Evolutionary conservation across 163 green algal species (phyloP).

Genomic region (Scenedesmus sp.): DNA sequence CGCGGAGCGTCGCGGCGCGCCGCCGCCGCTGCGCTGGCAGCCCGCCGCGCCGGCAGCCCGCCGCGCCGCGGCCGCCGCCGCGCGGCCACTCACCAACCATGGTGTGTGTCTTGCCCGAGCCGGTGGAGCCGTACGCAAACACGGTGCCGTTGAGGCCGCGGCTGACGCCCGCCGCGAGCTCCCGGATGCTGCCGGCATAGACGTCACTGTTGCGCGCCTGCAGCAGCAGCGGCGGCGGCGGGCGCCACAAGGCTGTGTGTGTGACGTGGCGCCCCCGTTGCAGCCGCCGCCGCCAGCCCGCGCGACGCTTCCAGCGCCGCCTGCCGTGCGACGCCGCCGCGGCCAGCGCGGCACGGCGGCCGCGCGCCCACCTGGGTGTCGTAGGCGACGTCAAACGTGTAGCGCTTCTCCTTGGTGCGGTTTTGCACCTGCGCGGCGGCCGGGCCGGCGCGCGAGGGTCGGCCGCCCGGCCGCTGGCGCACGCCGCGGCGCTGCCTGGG

Average conservation of each 20-base stretch:
- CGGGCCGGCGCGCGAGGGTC: too few species aligned
- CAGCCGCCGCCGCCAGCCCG: background rate
- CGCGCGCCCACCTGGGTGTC: slow-evolving; percentile 35
- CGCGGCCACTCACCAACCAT: slow-evolving; percentile 74
- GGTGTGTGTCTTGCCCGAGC: slow-evolving; percentile 84
- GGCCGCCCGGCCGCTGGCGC: too few species aligned
- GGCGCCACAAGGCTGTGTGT: too few species aligned
- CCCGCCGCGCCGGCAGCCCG: background rate
- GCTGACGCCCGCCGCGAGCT: slow-evolving; percentile 72
- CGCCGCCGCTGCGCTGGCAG: background rate
- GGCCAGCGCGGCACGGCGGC: background rate
- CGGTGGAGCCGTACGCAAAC: slow-evolving; percentile 87
- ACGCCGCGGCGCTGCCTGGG: too few species aligned
- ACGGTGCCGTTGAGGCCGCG: slow-evolving; percentile 85
- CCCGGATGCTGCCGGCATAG: slow-evolving; percentile 71
- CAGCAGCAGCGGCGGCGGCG: background rate
- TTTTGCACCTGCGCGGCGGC: slow-evolving; percentile 73
- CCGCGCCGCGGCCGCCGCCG: background rate
- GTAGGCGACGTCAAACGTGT: slow-evolving; percentile 85
- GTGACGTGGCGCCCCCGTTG: background rate
- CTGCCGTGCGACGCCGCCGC: background rate
- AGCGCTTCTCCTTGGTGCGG: slow-evolving; percentile 80
- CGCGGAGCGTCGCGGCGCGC: background rate
- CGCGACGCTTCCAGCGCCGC: background rate
- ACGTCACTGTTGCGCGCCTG: slow-evolving; percentile 70